Evolutionary conservation across 257 asterid genomes (phyloP).

Genomic region (Penstemon eatonii): DNA sequence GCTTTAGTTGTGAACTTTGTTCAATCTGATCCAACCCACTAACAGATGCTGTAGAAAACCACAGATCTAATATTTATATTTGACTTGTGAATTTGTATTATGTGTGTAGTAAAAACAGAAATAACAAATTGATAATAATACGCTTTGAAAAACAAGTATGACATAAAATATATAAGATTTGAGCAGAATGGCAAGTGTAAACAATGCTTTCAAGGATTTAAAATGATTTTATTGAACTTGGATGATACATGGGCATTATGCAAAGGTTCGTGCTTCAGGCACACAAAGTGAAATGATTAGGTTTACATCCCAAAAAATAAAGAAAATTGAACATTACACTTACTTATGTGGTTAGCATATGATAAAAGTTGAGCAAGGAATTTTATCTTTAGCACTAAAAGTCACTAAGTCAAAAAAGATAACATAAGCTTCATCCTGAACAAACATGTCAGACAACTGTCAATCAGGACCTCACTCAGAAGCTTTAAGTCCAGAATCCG

Average conservation of each 20-base stretch:
- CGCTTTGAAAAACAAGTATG: no score
- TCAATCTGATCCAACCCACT: conserved; percentile 65
- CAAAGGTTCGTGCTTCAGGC: neutral
- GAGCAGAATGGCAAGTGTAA: neutral
- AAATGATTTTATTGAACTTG: no score
- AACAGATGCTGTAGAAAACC: conserved; percentile 52
- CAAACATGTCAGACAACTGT: neutral
- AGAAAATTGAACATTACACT: no score
- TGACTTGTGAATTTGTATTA: neutral
- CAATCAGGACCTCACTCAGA: neutral
- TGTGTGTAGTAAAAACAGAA: neutral
- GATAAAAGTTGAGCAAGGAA: no score
- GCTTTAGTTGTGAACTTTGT: conserved; percentile 52
- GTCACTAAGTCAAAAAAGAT: neutral
- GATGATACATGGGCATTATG: neutral
- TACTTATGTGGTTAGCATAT: no score
- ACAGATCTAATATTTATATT: conserved; percentile 17
- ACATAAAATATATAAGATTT: no score
- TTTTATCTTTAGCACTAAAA: no score
- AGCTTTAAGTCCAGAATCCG: no score
- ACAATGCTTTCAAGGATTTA: neutral
- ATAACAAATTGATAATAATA: neutral
- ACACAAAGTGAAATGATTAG: no score
- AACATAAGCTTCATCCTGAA: neutral
- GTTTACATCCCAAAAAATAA: no score